Evolutionary conservation across 108 stramenopile species (phyloP).

Genomic region (Fistulifera pelliculosa): DNA sequence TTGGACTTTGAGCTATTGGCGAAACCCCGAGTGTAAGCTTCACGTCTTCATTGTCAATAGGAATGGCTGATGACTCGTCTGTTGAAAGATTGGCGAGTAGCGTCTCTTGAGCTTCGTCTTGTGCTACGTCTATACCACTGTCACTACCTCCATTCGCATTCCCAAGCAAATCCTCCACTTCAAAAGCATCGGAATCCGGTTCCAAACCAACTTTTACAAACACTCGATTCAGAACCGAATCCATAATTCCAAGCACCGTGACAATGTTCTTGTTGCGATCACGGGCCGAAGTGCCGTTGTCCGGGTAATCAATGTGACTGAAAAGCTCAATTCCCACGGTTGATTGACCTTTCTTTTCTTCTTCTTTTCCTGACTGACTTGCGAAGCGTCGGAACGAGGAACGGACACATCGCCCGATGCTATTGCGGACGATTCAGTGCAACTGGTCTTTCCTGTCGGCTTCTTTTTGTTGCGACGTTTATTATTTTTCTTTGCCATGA

Average conservation of each 20-base stretch:
- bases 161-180: too few relatives aligned
- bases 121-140: too few relatives aligned
- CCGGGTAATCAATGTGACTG: conserved; percentile 2
- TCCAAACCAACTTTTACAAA: conserved; percentile 44
- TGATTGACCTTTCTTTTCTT: conserved; percentile 17
- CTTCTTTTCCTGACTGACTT: conserved; percentile 13
- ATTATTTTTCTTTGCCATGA: conserved; percentile 22
- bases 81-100: too few relatives aligned
- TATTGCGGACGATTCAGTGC: not conserved
- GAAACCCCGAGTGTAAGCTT: too few relatives aligned
- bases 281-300: conserved; percentile 15
- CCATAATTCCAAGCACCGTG: conserved; percentile 31
- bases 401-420: not conserved
- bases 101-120: too few relatives aligned
- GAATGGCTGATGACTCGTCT: too few relatives aligned
- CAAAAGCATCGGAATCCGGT: not conserved
- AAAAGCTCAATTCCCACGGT: too few relatives aligned
- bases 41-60: too few relatives aligned
- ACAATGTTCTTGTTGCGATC: conserved; percentile 43
- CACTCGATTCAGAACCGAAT: conserved; percentile 37
- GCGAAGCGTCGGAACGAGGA: not conserved
- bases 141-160: too few relatives aligned
- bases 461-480: conserved; percentile 5
- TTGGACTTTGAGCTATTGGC: too few relatives aligned
- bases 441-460: not conserved